A percentile compares a stretch with the other conserved stretches of the same genome.
These are phyloP conservation scores for Teunomyces gatunensis DNA, from an alignment of 805 yeast species.

Conservation along the genomic window DNA sequence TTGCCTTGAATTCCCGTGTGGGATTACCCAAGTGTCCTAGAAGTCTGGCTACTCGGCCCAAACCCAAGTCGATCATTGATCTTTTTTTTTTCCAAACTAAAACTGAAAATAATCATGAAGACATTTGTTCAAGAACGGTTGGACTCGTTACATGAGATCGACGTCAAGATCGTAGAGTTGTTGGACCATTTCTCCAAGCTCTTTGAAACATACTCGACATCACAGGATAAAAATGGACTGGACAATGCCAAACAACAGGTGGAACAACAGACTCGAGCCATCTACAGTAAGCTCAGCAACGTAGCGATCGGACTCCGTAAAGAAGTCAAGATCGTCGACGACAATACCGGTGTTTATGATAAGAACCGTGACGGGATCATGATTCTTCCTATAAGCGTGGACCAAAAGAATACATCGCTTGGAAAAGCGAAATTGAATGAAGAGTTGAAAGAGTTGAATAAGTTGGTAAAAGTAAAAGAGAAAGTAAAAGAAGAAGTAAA, in stretches of 20 bases:
- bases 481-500: too few species aligned
- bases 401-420: conserved; percentile 67
- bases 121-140: conserved; percentile 49
- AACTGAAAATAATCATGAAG: conserved; percentile 5
- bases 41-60: conserved; percentile 31
- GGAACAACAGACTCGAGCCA: conserved; percentile 41
- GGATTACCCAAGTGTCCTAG: conserved; percentile 61
- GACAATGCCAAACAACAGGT: conserved; percentile 36
- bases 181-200: conserved; percentile 49
- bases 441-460: conserved; percentile 32
- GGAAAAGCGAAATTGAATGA: conserved; percentile 56
- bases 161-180: conserved; percentile 49
- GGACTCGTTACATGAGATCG: conserved; percentile 51
- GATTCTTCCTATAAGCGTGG: conserved; percentile 66
- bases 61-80: conserved; percentile 38
- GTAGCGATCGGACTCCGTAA: conserved; percentile 60
- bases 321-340: conserved; percentile 66
- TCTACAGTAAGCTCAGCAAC: conserved; percentile 54
- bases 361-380: conserved; percentile 44
- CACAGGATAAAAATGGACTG: conserved; percentile 15
- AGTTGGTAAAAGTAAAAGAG: conserved; percentile 8
- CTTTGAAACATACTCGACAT: conserved; percentile 39
- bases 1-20: conserved; percentile 56
- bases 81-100: too few species aligned
- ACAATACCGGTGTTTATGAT: conserved; percentile 48